Percentiles rank a stretch among this genome's conserved stretches.
These are phyloP conservation scores for Baudoinia panamericana DNA, from an alignment of 495 filamentous ascomycete species.

Conservation along the genomic window DNA sequence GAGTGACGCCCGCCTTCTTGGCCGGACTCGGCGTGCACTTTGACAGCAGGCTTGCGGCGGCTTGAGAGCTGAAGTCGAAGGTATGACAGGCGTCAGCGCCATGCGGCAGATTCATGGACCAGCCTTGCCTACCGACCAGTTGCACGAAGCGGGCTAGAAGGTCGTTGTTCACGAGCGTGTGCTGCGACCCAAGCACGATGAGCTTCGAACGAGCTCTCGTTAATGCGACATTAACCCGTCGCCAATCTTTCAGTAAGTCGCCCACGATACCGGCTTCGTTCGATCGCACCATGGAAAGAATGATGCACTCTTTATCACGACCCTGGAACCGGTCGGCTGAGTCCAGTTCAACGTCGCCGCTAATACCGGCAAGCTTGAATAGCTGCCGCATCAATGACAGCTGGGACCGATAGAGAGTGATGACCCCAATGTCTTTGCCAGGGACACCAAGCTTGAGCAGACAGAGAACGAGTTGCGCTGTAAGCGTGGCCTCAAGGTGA, in stretches of 20 bases:
- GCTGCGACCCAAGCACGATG: slow-evolving; percentile 66
- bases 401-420: slow-evolving; percentile 95
- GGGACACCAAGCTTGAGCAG: slow-evolving; percentile 64
- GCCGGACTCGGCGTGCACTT: not conserved
- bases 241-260: slow-evolving; percentile 81
- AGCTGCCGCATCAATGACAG: slow-evolving; percentile 44
- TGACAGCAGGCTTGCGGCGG: not conserved
- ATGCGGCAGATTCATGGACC: slow-evolving; percentile 58
- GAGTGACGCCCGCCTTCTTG: not conserved
- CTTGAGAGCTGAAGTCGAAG: slow-evolving; percentile 14
- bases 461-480: slow-evolving; percentile 62
- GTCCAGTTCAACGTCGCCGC: slow-evolving; percentile 66
- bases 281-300: slow-evolving; percentile 73
- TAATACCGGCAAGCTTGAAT: slow-evolving; percentile 20
- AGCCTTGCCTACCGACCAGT: slow-evolving; percentile 57
- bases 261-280: slow-evolving; percentile 71
- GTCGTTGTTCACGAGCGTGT: slow-evolving; percentile 61
- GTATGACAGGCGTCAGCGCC: slow-evolving; percentile 32
- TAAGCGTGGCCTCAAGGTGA: slow-evolving; percentile 59
- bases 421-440: slow-evolving; percentile 74
- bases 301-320: slow-evolving; percentile 80
- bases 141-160: slow-evolving; percentile 61
- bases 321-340: slow-evolving; percentile 95
- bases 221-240: slow-evolving; percentile 88
- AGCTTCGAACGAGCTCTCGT: slow-evolving; percentile 84